Base-by-base conservation (phyloP, 176 grass and related monocot species). In the Eragrostis nindensis region DNA sequence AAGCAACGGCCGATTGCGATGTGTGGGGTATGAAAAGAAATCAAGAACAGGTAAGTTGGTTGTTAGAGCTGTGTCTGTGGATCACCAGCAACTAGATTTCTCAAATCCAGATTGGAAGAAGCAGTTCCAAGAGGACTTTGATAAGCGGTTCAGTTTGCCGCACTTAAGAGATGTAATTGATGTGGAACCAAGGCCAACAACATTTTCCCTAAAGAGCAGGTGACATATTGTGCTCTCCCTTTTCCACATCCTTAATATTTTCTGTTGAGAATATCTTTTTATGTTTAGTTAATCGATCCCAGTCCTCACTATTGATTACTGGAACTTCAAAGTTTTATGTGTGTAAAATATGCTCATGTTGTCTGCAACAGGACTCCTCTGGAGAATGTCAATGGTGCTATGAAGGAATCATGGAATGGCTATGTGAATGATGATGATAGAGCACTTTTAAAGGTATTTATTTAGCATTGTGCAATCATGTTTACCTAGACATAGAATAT, bases 341-440 rank as follows among this genome's bases (percentile, higher is more conserved):
- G 56, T 39, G 12, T 62, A 15, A 80, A 16, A 71, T 24, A 75
- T 66, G 40, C 15, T 52, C 80, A 30, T 40, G 67, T 84, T 95
- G 43, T 68, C 75, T 75, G 49, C 52, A 43, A 50, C 72, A 98
- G 96, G 68, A 60, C 40, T 56, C 92, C 96, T 77, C 63, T 90
- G 32, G 88, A 87, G 13, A 83, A 89, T 67, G 79, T 74, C 77
- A 84, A 86, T 86, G 86, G 90, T 80, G 60, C 84, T 61, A 32
- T 74, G 57, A 55, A 44, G 53, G 80, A 68, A 63, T 83, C 70
- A 49, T 95, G 92, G 96, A 95, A 98, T 7, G 96, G 92, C 41
- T 98, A 95, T 91, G 96, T 98, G 43, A 85, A 98, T 73, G 92
- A 98, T 80, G 84, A 98, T 81, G 96, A 98, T 68, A 88, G 96